A percentile compares a stretch with the other conserved stretches of the same genome.
Conservation (phyloP, 768 basidiomycete genomes). For the Suillus tomentosus region DNA sequence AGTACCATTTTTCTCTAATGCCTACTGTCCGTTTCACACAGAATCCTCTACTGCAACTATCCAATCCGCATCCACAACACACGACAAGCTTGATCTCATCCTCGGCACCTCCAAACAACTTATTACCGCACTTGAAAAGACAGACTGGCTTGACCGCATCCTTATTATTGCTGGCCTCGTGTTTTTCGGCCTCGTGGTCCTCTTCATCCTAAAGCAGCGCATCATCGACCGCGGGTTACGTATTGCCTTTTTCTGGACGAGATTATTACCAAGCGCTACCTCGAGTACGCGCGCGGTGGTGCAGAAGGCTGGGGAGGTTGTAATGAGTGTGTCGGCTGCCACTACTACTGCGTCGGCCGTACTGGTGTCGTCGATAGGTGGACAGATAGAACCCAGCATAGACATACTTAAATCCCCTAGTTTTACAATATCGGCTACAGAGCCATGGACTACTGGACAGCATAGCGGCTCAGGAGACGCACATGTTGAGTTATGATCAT, state of each 20-base stretch:
- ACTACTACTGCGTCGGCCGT: background rate
- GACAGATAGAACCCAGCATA: background rate
- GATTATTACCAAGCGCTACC: constrained; percentile 60
- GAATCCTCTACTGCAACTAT: constrained; percentile 81
- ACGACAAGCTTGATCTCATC: constrained; percentile 71
- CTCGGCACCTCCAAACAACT: constrained; percentile 82
- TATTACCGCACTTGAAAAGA: constrained; percentile 83
- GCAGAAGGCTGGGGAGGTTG: constrained; percentile 10
- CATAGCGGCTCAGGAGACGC: background rate
- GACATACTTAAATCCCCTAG: background rate
- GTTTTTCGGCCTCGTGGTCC: constrained; percentile 86
- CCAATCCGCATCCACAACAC: constrained; percentile 69
- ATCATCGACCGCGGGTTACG: constrained; percentile 77
- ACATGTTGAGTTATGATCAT: background rate
- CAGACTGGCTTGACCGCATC: constrained; percentile 93
- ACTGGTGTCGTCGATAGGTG: background rate
- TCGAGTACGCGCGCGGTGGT: background rate
- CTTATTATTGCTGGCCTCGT: constrained; percentile 32
- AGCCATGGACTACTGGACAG: background rate
- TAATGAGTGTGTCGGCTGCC: background rate
- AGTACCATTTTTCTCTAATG: background rate
- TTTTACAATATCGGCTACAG: background rate
- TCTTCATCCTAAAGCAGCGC: constrained; percentile 87
- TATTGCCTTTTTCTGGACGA: constrained; percentile 88
- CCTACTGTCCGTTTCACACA: constrained; percentile 30